Evolutionary conservation across 2,329 filamentous ascomycete genomes (phyloP), one percentile per base, ranked within the genome.

Genomic region (Leptodontidium sp.): DNA sequence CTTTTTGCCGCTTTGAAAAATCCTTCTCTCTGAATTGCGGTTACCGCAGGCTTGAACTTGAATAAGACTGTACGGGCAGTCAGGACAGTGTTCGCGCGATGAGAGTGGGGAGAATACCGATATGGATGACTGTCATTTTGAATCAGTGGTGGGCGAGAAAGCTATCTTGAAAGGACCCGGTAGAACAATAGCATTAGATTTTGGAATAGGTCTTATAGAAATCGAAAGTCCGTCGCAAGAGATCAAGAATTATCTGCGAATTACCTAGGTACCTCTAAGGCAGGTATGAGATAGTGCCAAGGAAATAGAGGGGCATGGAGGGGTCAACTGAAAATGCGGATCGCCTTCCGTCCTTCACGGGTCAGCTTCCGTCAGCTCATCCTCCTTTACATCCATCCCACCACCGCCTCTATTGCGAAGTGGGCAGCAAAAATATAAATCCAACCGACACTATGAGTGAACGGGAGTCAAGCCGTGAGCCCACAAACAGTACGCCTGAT

Each of bases 91-190:
- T 5, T 32, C 8, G 6, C 32, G 24, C 6, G n/a, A 47, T 26
- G 35, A 29, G 49, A 40, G 9, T 26, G 43, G 24, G 29, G 26
- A 17, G n/a, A 64, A 38, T 66, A 71, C 71, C 71, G 24, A 74
- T 70, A 57, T 74, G 72, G 43, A 74, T 69, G 32, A 74, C 29
- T 26, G 72, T 74, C 72, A 74, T 73, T 47, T 64, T 74, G 53
- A 53, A 65, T 47, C 14, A 47, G 14, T n/a, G 15, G 2, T 9
- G 15, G 45, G 45, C 15, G 43, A 47, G 4, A 40, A 40, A 11
- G 5, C 38, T 9, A 11, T 40, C 8, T 11, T 40, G 38, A 40
- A 6, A 11, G 2, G 38, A 40, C 4, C 38, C 9, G 38, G 2
- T 40, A 12, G 9, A 2, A 40, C 2, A 40, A 2, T 40, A 11